A percentile compares a stretch with the other conserved stretches of the same genome.
Conservation (phyloP, 345 rosid species). For the Eucalyptus polyanthemos region DNA sequence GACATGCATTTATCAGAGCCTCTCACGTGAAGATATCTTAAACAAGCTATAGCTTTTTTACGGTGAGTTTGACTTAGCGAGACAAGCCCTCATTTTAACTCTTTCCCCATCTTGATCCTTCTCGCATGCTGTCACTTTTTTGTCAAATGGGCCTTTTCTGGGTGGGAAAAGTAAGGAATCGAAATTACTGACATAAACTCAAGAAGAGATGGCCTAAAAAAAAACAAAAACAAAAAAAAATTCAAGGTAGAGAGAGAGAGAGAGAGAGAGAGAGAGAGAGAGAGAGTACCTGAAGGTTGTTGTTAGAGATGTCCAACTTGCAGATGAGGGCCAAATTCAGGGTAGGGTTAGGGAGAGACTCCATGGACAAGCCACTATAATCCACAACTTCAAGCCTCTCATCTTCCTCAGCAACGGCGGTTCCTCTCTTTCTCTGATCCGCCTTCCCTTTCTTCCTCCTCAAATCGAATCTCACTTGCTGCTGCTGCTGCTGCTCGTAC, state of each 20-base stretch:
- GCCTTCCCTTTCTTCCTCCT: background rate
- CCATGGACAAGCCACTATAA: slow-evolving; percentile 55
- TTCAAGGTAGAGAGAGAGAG: background rate
- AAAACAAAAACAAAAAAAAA: background rate
- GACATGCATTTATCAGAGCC: background rate
- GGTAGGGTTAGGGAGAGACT: slow-evolving; percentile 43
- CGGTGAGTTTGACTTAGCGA: background rate
- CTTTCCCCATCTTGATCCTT: background rate
- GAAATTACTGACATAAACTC: background rate
- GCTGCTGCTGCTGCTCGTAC: slow-evolving; percentile 14
- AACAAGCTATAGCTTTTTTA: background rate
- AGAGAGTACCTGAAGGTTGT: slow-evolving; percentile 59
- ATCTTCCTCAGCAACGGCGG: slow-evolving; percentile 1
- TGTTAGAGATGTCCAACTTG: slow-evolving; percentile 73
- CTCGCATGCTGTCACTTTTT: background rate
- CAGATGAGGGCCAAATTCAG: slow-evolving; percentile 43
- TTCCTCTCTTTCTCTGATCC: background rate
- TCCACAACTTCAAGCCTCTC: slow-evolving; percentile 38
- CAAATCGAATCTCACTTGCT: background rate
- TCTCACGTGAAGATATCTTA: background rate
- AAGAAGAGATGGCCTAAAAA: background rate
- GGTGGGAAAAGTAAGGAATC: background rate
- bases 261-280: background rate
- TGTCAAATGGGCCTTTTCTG: background rate
- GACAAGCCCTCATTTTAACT: background rate